These are phyloP conservation scores for Clarkia xantiana DNA, from an alignment of 345 rosid species.

Conservation along the genomic window DNA sequence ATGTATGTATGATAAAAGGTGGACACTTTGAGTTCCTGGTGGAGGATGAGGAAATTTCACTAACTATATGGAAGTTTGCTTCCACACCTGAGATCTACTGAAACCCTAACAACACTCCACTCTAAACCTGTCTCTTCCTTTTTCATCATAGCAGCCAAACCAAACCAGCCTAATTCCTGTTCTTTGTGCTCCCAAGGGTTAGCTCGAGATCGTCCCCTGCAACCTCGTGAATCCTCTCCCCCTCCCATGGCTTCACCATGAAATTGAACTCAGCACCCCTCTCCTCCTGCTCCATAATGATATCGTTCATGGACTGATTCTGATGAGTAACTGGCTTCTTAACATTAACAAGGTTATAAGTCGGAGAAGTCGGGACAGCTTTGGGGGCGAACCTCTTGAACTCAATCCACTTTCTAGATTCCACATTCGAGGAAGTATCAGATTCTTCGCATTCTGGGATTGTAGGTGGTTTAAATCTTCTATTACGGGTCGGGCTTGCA, in stretches of 20 bases:
- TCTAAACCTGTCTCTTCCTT: too few relatives aligned
- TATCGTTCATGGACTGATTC: conserved; percentile 18
- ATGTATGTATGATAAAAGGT: too few relatives aligned
- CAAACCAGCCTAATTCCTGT: conserved; percentile 28
- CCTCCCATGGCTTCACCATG: conserved; percentile 95
- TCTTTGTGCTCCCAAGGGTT: conserved; percentile 74
- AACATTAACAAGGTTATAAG: conserved; percentile 52
- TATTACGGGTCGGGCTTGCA: conserved; percentile 88
- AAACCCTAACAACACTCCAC: too few relatives aligned
- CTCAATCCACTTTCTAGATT: conserved; percentile 91
- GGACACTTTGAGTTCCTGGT: too few relatives aligned
- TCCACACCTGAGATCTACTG: too few relatives aligned
- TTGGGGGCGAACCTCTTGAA: conserved; percentile 62
- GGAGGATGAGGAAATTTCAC: too few relatives aligned
- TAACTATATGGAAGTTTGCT: too few relatives aligned
- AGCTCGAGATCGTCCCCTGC: conserved; percentile 94
- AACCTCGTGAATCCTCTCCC: conserved; percentile 92
- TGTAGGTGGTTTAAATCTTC: conserved; percentile 56
- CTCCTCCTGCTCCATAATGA: conserved; percentile 46
- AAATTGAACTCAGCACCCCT: conserved; percentile 65
- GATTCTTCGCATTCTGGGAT: conserved; percentile 95
- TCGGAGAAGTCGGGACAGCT: conserved; percentile 71
- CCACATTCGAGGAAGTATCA: conserved; percentile 78
- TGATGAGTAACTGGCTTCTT: conserved; percentile 34
- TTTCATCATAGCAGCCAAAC: too few relatives aligned